These are phyloP conservation scores for Tolypocladium inflatum DNA, from an alignment of 2,329 filamentous ascomycete genomes.

Conservation along the genomic window DNA sequence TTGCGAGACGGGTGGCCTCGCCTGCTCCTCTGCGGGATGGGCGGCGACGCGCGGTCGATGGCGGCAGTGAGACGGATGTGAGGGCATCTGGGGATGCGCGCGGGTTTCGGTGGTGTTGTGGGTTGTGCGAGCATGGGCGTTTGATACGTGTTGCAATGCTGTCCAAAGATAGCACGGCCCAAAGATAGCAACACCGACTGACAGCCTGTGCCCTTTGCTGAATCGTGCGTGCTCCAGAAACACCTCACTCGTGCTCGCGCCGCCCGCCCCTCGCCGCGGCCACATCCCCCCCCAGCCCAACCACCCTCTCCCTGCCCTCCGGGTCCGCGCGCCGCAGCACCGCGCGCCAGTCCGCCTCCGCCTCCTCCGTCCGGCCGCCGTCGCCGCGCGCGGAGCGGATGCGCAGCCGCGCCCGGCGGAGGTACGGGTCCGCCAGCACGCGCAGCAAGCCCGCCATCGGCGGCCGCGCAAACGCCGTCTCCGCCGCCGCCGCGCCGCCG, in stretches of 20 bases:
- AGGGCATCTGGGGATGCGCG: no score
- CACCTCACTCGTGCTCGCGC: no score
- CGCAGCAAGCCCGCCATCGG: constrained; percentile 25
- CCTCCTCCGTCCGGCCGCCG: neutral
- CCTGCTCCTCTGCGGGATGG: neutral
- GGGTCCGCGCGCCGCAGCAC: constrained; percentile 20
- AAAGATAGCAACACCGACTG: no score
- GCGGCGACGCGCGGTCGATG: neutral
- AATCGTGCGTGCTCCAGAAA: no score
- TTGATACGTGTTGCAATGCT: no score
- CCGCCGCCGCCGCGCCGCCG: neutral
- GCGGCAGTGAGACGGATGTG: no score
- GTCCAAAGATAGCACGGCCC: neutral
- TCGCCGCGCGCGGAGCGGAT: constrained; percentile 24
- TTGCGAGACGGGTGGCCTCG: neutral
- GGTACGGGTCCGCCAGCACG: constrained; percentile 34
- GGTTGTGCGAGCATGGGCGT: no score
- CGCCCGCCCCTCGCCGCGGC: no score
- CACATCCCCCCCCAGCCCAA: constrained; percentile 3
- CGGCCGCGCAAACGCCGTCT: constrained; percentile 12
- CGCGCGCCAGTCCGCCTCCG: constrained; percentile 20
- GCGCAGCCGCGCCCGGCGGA: constrained; percentile 28
- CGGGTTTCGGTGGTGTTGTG: no score
- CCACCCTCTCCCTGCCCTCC: constrained; percentile 14
- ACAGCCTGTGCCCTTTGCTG: no score